Percentiles rank a stretch among this genome's conserved stretches.
phyloP scores from a whole-genome alignment of 805 yeast genomes.

The Suhomyces xylopsoci region DNA sequence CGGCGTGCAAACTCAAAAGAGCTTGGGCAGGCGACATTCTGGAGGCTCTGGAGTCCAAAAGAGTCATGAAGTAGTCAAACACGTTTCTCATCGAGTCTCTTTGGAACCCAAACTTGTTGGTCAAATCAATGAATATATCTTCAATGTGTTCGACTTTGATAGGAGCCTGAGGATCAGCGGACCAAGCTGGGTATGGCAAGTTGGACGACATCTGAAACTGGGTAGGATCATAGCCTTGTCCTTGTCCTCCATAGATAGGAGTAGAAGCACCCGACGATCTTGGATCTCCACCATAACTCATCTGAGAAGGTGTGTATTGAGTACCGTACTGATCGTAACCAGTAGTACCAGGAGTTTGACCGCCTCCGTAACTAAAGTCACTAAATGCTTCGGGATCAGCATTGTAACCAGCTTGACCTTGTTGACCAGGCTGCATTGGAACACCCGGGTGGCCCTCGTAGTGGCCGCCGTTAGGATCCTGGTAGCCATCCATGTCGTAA shows the following conservation, averaged over 20 bases:
- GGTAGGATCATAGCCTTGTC: constrained; percentile 55
- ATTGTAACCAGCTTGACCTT: constrained; percentile 24
- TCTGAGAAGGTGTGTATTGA: constrained; percentile 80
- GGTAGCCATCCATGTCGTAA: constrained; percentile 47
- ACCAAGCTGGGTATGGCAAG: constrained; percentile 99
- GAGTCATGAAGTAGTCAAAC: constrained; percentile 84
- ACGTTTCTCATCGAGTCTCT: constrained; percentile 91
- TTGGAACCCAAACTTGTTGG: constrained; percentile 85
- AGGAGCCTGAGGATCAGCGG: constrained; percentile 90
- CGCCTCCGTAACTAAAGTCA: constrained; percentile 61
- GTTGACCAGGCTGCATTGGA: constrained; percentile 20
- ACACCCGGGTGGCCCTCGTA: constrained; percentile 51
- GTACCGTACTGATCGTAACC: constrained; percentile 67
- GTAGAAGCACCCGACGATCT: constrained; percentile 93
- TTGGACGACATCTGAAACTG: constrained; percentile 66
- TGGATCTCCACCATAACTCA: constrained; percentile 77
- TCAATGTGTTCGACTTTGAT: constrained; percentile 79
- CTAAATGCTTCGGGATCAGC: constrained; percentile 63
- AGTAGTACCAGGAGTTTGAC: constrained; percentile 54
- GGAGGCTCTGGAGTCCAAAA: constrained; percentile 78
- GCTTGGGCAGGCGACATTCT: constrained; percentile 92
- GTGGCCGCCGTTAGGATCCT: constrained; percentile 26
- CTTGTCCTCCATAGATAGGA: constrained; percentile 74
- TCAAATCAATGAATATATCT: constrained; percentile 78
- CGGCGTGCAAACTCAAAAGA: constrained; percentile 76